Base-by-base conservation (phyloP, 148 eudicot genomes). In the Mesembryanthemum crystallinum region DNA sequence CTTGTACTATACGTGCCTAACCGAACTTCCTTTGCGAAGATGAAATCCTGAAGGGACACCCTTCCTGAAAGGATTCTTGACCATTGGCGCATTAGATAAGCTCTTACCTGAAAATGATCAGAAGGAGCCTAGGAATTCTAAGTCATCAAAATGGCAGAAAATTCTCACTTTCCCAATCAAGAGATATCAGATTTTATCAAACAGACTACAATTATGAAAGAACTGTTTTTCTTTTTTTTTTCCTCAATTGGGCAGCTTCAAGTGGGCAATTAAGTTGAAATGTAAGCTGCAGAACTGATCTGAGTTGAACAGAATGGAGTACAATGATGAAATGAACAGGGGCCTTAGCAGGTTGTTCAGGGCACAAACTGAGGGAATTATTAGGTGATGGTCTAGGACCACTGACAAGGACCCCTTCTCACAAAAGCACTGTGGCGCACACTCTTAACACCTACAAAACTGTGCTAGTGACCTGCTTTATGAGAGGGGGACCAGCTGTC, bases 21-120 rank as follows among this genome's bases (percentile, higher is more conserved):
- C 11, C 97, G 92, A 39, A 92, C 97, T 86, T 95, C 98, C 87
- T 95, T 95, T 18, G 98, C 98, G 76, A 92, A 95, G 75, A 95
- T 81, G 78, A 95, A 95, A 86, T 95, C 98, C 81, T 89, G 90
- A 81, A 90, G 80, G 42, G 97, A 88, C 67, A 89, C 42, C 67
- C 96, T 82, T 33, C 96, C 96, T 11, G 98, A 90, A 61, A 95
- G 80, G 71, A 95, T 92, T 68, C 92, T 80, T 29, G 80, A 84
- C 98, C 98, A 95, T 72, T 95, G 98, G 75, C 98, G 97, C 57
- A 79, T 80, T 80, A 92, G 64, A 79, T 90, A 92, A 25, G 69
- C 78, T 83, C 82, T 90, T 37, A 94, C 88, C 98, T 94, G 85
- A 80, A 71, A 55, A 69, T 47, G 71, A 65, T 37, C 63, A 55